Percentiles rank a stretch among this genome's conserved stretches.
Conservation (phyloP, 148 eudicot genomes). For the Selenicereus undatus region DNA sequence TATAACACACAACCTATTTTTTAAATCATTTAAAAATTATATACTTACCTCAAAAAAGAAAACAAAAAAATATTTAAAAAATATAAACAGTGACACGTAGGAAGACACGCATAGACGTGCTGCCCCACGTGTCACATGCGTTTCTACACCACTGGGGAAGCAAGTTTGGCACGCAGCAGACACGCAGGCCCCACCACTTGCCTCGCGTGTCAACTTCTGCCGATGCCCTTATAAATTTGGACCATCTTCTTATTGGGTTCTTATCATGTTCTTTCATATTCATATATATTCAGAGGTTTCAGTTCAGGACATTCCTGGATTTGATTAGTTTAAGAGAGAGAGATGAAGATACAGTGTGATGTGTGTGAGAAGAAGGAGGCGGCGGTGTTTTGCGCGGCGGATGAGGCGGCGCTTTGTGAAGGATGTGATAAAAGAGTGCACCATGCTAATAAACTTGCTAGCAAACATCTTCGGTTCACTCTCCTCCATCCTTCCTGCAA, state of each 20-base stretch:
- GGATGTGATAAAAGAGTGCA: conserved; percentile 64
- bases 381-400: conserved; percentile 69
- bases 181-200: no score
- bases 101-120: no score
- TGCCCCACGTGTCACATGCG: no score
- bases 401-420: conserved; percentile 75
- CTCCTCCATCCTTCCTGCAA: conserved; percentile 54
- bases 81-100: no score
- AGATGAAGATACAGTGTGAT: conserved; percentile 86
- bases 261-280: not conserved
- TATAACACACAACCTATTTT: no score
- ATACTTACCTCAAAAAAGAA: no score
- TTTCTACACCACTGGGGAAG: no score
- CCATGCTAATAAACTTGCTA: conserved; percentile 72
- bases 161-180: no score
- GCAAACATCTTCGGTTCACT: conserved; percentile 61
- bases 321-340: conserved; percentile 1
- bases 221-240: not conserved
- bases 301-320: conserved; percentile 15
- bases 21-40: no score
- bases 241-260: not conserved
- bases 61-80: no score
- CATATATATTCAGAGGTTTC: conserved; percentile 3
- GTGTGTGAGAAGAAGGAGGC: conserved; percentile 72
- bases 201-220: no score